A percentile compares a stretch with the other conserved stretches of the same genome.
Conservation (phyloP, 129 eudicot genomes). For the Heracleum sosnowskyi region DNA sequence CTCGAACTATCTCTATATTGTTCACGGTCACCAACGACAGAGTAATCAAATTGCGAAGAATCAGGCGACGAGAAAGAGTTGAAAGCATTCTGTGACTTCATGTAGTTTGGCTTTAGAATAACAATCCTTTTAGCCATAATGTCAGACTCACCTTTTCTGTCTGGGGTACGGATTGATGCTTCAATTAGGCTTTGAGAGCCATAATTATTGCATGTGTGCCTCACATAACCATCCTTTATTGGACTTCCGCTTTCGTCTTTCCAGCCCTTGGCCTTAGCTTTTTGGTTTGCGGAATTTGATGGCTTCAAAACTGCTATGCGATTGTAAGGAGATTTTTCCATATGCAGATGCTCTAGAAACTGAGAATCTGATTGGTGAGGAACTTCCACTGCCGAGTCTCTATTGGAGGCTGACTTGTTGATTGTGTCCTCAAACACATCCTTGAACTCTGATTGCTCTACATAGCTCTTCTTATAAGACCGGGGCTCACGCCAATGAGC, state of each 20-base stretch:
- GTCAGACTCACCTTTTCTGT: slow-evolving; percentile 3
- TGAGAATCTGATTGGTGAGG: slow-evolving; percentile 44
- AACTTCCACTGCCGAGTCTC: slow-evolving; percentile 45
- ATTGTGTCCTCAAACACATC: slow-evolving; percentile 47
- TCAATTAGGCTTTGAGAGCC: background rate
- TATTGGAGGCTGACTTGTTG: slow-evolving; percentile 42
- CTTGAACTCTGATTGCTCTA: slow-evolving; percentile 33
- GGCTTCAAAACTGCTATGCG: slow-evolving; percentile 57
- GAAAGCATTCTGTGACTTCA: background rate
- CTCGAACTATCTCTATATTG: background rate
- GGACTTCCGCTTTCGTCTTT: slow-evolving; percentile 31
- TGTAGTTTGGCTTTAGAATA: slow-evolving; percentile 26
- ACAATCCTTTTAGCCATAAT: slow-evolving; percentile 21
- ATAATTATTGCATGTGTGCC: background rate
- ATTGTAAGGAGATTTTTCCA: slow-evolving; percentile 36
- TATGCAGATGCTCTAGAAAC: slow-evolving; percentile 40
- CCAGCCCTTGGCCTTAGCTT: slow-evolving; percentile 39
- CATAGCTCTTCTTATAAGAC: slow-evolving; percentile 24
- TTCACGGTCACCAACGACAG: slow-evolving; percentile 1
- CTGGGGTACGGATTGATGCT: background rate
- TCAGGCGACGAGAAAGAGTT: slow-evolving; percentile 14
- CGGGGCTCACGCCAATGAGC: slow-evolving; percentile 14
- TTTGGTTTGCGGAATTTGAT: slow-evolving; percentile 33
- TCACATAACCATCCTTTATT: slow-evolving; percentile 23
- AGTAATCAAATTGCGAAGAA: background rate